These are phyloP conservation scores for Polysphondylium violaceum DNA, from an alignment of 78 protist species.

Conservation along the genomic window DNA sequence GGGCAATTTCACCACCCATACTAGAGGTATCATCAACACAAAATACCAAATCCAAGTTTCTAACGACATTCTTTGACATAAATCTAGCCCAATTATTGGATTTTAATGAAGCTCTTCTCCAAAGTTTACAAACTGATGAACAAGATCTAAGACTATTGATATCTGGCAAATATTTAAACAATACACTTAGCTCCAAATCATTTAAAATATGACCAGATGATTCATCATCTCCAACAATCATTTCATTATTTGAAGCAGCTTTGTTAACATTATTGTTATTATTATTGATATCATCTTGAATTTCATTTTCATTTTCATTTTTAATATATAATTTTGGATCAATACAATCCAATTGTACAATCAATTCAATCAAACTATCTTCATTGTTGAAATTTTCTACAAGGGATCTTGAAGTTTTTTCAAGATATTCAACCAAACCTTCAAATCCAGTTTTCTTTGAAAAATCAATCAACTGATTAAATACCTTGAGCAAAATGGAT, in stretches of 20 bases:
- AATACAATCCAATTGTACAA: no score
- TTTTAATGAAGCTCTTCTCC: constrained; percentile 58
- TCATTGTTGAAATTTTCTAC: no score
- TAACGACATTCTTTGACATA: background rate
- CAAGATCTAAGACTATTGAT: constrained; percentile 2
- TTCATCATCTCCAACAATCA: no score
- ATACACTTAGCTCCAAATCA: constrained; percentile 13
- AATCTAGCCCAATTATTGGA: constrained; percentile 51
- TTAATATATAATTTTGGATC: no score
- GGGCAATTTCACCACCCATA: constrained; percentile 30
- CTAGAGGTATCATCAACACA: constrained; percentile 32
- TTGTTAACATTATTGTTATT: background rate
- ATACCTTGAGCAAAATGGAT: no score
- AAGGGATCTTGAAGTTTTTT: no score
- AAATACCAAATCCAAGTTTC: constrained; percentile 41
- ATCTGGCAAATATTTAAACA: constrained; percentile 31
- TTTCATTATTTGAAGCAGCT: no score
- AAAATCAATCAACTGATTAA: no score
- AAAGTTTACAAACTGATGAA: constrained; percentile 33
- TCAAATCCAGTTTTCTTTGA: no score
- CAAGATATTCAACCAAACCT: no score
- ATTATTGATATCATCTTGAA: background rate
- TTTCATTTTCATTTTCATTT: background rate
- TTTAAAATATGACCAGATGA: no score
- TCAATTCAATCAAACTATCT: no score